A percentile compares a stretch with the other conserved stretches of the same genome.
phyloP scores from a whole-genome alignment of 495 filamentous ascomycete genomes.

The Pyrenula aspistea region DNA sequence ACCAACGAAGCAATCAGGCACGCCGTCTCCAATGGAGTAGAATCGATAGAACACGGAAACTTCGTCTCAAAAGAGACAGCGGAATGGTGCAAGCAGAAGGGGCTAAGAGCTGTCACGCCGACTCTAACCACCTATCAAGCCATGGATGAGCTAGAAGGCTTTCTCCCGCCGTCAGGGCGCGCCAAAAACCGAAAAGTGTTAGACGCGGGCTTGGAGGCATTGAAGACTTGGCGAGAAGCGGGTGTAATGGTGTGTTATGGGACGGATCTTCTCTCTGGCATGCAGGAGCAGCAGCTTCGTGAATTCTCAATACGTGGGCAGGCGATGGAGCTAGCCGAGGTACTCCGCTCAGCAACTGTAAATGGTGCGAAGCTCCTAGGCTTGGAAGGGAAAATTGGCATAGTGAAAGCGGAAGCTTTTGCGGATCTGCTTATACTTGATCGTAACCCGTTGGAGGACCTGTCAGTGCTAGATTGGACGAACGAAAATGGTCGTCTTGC shows the following conservation, averaged over 20 bases:
- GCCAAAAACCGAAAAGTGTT: conserved; percentile 36
- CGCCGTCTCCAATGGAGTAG: conserved; percentile 40
- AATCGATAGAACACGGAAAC: conserved; percentile 45
- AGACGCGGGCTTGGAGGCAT: conserved; percentile 25
- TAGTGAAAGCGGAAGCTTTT: conserved; percentile 25
- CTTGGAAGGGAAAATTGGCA: conserved; percentile 27
- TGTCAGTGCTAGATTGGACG: conserved; percentile 32
- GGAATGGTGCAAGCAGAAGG: conserved; percentile 28
- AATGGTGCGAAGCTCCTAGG: conserved; percentile 35
- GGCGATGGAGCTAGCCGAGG: conserved; percentile 25
- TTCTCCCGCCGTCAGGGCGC: conserved; percentile 25
- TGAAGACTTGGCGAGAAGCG: conserved; percentile 31
- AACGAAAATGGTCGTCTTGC: conserved; percentile 27
- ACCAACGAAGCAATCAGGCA: conserved; percentile 36
- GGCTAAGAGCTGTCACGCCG: conserved; percentile 33
- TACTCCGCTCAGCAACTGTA: conserved; percentile 39
- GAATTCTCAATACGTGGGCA: conserved; percentile 35
- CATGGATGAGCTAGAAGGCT: conserved; percentile 31
- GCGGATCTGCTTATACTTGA: conserved; percentile 33
- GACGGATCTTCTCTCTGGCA: conserved; percentile 37
- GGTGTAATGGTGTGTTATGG: conserved; percentile 43
- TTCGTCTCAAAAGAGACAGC: conserved; percentile 38
- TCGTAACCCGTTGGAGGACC: conserved; percentile 37
- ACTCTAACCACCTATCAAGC: conserved; percentile 38
- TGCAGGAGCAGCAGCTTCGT: conserved; percentile 31